Evolutionary conservation across 805 yeast species (phyloP).

Genomic region (Saturnispora zaruensis): DNA sequence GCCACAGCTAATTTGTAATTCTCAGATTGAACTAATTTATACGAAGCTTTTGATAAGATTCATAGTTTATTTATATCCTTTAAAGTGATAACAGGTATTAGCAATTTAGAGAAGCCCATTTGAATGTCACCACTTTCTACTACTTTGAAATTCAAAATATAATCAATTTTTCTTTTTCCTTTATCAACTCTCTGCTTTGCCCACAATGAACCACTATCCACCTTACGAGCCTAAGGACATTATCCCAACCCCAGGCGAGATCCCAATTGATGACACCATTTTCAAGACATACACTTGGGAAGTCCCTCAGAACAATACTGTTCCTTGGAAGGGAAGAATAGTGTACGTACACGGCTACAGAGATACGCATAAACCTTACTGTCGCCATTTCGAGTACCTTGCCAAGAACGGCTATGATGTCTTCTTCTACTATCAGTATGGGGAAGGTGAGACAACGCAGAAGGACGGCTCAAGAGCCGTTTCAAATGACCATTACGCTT

Average conservation of each 20-base stretch:
- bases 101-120: no score
- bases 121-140: no score
- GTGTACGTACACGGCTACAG: conserved; percentile 66
- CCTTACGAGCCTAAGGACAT: conserved; percentile 12
- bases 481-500: conserved; percentile 48
- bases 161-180: background rate
- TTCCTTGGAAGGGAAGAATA: conserved; percentile 40
- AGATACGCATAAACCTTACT: conserved; percentile 45
- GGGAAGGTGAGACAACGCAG: conserved; percentile 59
- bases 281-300: conserved; percentile 19
- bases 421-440: conserved; percentile 67
- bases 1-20: conserved; percentile 16
- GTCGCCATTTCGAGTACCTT: conserved; percentile 45
- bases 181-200: background rate
- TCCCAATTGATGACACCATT: conserved; percentile 17
- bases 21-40: background rate
- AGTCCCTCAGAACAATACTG: conserved; percentile 5
- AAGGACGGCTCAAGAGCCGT: conserved; percentile 41
- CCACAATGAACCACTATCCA: conserved; percentile 3
- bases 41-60: background rate
- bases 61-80: background rate
- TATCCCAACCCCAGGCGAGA: conserved; percentile 3
- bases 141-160: background rate
- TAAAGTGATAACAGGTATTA: background rate
- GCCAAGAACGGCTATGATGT: conserved; percentile 50